Conservation (phyloP, 2,329 filamentous ascomycete genomes). For the Stemphylium vesicarium region DNA sequence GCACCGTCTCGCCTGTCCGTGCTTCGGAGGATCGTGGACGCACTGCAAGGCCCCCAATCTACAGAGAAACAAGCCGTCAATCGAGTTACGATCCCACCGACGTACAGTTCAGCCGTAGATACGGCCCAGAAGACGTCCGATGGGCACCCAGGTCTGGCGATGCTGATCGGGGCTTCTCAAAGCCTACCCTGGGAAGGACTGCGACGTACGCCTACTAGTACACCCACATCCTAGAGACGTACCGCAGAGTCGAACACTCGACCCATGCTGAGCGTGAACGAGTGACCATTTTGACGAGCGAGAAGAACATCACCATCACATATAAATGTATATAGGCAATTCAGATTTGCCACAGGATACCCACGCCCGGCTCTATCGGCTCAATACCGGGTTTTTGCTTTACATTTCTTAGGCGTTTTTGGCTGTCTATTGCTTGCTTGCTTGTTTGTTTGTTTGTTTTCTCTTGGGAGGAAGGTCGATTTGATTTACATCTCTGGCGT, state of each 20-base stretch:
- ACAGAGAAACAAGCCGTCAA: slow-evolving; percentile 37
- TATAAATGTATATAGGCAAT: slow-evolving; percentile 7
- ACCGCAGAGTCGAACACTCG: too few relatives aligned
- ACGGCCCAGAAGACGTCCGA: slow-evolving; percentile 48
- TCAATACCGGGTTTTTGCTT: background rate
- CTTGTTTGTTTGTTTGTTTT: too few relatives aligned
- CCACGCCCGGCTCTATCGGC: slow-evolving; percentile 3
- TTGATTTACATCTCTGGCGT: background rate
- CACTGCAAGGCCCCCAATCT: slow-evolving; percentile 25
- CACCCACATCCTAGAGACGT: background rate
- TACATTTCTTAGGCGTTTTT: slow-evolving; percentile 4
- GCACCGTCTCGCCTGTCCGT: slow-evolving; percentile 32
- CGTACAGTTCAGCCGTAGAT: slow-evolving; percentile 38
- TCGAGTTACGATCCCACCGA: slow-evolving; percentile 42
- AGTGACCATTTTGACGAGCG: background rate
- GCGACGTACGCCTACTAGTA: slow-evolving; percentile 42
- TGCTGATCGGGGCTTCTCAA: slow-evolving; percentile 29
- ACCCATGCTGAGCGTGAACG: too few relatives aligned
- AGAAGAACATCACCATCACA: background rate
- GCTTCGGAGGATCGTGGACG: slow-evolving; percentile 33
- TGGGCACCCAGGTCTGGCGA: slow-evolving; percentile 36
- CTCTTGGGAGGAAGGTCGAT: background rate
- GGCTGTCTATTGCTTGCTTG: background rate
- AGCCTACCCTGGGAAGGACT: slow-evolving; percentile 32
- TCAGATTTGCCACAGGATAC: slow-evolving; percentile 11